phyloP scores from a whole-genome alignment of 352 stramenopile genomes.

The Phytophthora fragariaefolia region DNA sequence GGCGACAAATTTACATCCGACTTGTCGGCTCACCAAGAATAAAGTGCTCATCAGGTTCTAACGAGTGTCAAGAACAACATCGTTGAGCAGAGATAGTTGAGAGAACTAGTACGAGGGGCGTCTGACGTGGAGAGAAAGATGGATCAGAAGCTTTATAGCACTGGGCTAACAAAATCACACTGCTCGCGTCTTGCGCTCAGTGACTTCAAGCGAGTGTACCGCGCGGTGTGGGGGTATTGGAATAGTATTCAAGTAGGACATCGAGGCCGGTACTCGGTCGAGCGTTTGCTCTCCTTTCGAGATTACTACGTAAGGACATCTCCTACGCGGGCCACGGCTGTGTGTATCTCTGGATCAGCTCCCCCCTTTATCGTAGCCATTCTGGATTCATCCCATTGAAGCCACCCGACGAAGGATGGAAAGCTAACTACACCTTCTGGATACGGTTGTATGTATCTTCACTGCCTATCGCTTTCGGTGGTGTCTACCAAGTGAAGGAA shows the following conservation, averaged over 20 bases:
- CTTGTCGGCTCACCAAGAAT: too few species aligned
- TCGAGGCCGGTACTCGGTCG: conserved; percentile 9
- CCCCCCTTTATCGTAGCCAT: conserved; percentile 11
- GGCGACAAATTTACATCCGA: too few species aligned
- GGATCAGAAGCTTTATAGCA: too few species aligned
- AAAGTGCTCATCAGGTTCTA: too few species aligned
- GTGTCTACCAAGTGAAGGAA: conserved; percentile 12
- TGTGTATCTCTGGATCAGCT: conserved; percentile 16
- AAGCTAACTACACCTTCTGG: conserved; percentile 30
- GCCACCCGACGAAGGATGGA: conserved; percentile 15
- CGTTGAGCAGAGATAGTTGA: too few species aligned
- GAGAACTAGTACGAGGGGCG: too few species aligned
- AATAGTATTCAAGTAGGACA: conserved; percentile 19
- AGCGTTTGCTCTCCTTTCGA: conserved; percentile 16
- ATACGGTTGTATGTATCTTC: conserved; percentile 3
- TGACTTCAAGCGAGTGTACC: neutral
- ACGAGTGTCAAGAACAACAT: too few species aligned
- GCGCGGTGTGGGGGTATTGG: neutral
- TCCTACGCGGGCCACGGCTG: neutral
- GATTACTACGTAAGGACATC: conserved; percentile 17
- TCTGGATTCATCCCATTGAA: conserved; percentile 28
- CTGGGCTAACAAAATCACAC: too few species aligned
- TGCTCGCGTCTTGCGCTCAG: neutral
- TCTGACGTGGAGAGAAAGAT: too few species aligned
- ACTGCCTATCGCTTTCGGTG: conserved; percentile 12